These are phyloP conservation scores for Pulicaria dysenterica DNA, from an alignment of 129 eudicot species.

Conservation along the genomic window DNA sequence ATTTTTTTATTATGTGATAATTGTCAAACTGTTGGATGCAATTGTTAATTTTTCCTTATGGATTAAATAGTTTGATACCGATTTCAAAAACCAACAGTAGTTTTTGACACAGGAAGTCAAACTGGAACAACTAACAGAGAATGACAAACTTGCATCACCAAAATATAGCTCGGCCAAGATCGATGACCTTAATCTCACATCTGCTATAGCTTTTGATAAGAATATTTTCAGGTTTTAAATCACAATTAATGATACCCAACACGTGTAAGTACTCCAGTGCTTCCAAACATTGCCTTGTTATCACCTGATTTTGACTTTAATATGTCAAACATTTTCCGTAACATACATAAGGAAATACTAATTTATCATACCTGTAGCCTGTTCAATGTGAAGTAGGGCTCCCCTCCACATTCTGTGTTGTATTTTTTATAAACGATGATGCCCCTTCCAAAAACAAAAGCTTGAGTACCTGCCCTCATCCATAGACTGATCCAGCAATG, in stretches of 20 bases:
- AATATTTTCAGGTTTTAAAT: conserved; percentile 93
- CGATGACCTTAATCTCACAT: conserved; percentile 94
- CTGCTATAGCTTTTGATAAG: conserved; percentile 85
- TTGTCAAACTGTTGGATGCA: background rate
- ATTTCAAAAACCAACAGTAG: background rate
- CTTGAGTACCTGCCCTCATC: too few species aligned
- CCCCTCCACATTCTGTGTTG: conserved; percentile 82
- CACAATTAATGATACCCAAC: conserved; percentile 94
- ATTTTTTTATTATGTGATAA: background rate
- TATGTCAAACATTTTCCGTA: conserved; percentile 20
- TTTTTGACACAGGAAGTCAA: conserved; percentile 15
- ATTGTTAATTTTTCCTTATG: conserved; percentile 1
- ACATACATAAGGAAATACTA: background rate
- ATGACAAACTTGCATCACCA: conserved; percentile 64
- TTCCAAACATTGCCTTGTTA: conserved; percentile 90
- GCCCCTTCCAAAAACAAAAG: too few species aligned
- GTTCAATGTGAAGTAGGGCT: conserved; percentile 76
- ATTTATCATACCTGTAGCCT: conserved; percentile 78
- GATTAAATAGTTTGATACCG: background rate
- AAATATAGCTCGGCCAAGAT: conserved; percentile 91
- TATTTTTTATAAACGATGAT: conserved; percentile 89
- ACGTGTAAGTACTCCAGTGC: conserved; percentile 76
- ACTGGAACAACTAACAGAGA: conserved; percentile 1
- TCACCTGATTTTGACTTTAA: conserved; percentile 49
- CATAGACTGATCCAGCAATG: too few species aligned